Base-by-base conservation (phyloP, 2,329 filamentous ascomycete species). In the Neopestalotiopsis rosae region DNA sequence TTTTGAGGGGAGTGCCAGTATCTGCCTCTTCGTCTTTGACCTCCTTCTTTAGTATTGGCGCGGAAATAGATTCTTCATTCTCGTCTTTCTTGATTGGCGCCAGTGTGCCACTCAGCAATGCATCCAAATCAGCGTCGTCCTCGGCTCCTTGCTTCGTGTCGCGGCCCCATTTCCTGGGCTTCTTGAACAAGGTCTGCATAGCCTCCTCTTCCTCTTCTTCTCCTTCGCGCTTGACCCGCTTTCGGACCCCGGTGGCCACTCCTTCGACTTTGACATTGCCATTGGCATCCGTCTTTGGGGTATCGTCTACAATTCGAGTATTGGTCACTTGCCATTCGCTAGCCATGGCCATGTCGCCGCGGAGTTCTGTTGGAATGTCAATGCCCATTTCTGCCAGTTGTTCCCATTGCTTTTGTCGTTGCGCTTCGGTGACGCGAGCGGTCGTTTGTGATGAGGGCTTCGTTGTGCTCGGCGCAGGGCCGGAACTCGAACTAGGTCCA, bases 311-410 rank as follows among this genome's bases (percentile, higher is more conserved):
- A 4, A 89, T 85, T 59, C 89, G 86, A 56, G 93, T 88, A 5
- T 88, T 89, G 69, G 88, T 90, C 12, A 91, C 88, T 0, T 94
- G 90, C 95, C 95, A 99, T 66, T 97, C 93, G 40, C 96, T 94
- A 4, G 92, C 91, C 84, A 98, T 90, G 5, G 95, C 94, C 89
- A 98, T 90, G 69, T 96, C 93, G 2, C 88, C 86, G 69, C 94
- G 86, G 68, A 94, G 90, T 72, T 92, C 90, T 59, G 93, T 90
- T 0, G 96, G 96, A 67, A 98, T 88, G 61, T 90, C 89, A 63
- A 99, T 90, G 0, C 96, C 96, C 86, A 99, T 88, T 45, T 92
- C 93, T 4, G 92, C 94, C 12, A 99, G 85, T 80, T 98, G 94
- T 71, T 94, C 91, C 76, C 97, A 88, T 81, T 99, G 96, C 67